These are phyloP conservation scores for Diaporthe batatas DNA, from an alignment of 2,329 filamentous ascomycete species.

Conservation along the genomic window DNA sequence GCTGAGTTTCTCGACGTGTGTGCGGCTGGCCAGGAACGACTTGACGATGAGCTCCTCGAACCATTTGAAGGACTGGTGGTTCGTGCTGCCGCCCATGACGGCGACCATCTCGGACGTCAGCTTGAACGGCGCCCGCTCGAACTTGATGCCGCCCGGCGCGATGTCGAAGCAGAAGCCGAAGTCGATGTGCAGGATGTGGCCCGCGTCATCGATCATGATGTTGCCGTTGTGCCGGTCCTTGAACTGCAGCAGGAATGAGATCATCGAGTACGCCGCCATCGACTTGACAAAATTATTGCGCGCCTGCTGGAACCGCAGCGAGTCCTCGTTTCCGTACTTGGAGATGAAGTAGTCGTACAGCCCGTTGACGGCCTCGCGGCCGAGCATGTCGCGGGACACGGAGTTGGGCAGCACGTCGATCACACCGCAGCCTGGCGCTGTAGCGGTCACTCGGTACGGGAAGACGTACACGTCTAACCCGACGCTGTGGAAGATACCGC, in stretches of 20 bases:
- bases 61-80: constrained; percentile 90
- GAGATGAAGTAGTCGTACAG: constrained; percentile 98
- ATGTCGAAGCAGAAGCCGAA: constrained; percentile 99
- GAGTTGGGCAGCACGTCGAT: constrained; percentile 98
- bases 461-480: constrained; percentile 97
- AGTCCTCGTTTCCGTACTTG: constrained; percentile 97
- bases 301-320: constrained; percentile 92
- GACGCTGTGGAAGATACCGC: constrained; percentile 94
- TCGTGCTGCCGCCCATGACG: constrained; percentile 93
- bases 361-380: constrained; percentile 96
- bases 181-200: constrained; percentile 98
- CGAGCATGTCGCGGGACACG: constrained; percentile 98
- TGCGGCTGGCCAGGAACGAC: constrained; percentile 88
- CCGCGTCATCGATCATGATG: constrained; percentile 98
- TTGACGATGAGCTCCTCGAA: constrained; percentile 98
- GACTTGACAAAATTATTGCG: constrained; percentile 98
- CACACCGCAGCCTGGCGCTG: constrained; percentile 95
- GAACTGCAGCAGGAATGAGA: constrained; percentile 97
- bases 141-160: constrained; percentile 94
- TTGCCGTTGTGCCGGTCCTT: constrained; percentile 99
- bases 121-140: constrained; percentile 98
- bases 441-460: constrained; percentile 96
- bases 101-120: constrained; percentile 97
- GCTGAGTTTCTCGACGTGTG: constrained; percentile 87
- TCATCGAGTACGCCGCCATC: constrained; percentile 98